Evolutionary conservation across 352 stramenopile species (phyloP).

Genomic region (Discostella stelligera): DNA sequence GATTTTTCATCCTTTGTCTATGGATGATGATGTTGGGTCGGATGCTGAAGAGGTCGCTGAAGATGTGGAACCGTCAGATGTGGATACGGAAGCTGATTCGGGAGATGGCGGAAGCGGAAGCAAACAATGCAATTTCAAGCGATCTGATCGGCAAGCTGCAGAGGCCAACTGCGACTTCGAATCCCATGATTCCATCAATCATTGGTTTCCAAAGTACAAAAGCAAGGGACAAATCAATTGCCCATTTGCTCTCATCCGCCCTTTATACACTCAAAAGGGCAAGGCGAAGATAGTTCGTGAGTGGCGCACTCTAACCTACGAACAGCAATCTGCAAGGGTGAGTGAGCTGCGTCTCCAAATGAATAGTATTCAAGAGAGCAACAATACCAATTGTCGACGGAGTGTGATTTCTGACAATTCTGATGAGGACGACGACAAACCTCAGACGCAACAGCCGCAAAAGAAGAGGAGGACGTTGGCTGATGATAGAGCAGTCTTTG

Average conservation of each 20-base stretch:
- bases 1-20: too few relatives aligned
- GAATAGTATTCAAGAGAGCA: too few relatives aligned
- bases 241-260: constrained; percentile 10
- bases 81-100: too few relatives aligned
- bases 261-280: not conserved
- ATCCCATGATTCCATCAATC: constrained; percentile 9
- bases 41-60: too few relatives aligned
- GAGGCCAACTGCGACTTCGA: constrained; percentile 9
- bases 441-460: not conserved
- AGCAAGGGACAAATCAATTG: constrained; percentile 22
- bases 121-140: not conserved
- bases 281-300: constrained; percentile 12
- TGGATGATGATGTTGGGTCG: too few relatives aligned
- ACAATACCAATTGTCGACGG: not conserved
- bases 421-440: not conserved
- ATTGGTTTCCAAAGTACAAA: constrained; percentile 3
- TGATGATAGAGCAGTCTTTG: not conserved
- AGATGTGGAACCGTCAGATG: too few relatives aligned
- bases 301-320: constrained; percentile 2
- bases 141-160: not conserved
- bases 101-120: too few relatives aligned
- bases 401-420: not conserved
- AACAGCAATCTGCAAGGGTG: constrained; percentile 3
- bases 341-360: too few relatives aligned
- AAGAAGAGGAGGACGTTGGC: constrained; percentile 13